Base-by-base conservation (phyloP, 116 monocot genomes). In the Papilionanthe hybrid region DNA sequence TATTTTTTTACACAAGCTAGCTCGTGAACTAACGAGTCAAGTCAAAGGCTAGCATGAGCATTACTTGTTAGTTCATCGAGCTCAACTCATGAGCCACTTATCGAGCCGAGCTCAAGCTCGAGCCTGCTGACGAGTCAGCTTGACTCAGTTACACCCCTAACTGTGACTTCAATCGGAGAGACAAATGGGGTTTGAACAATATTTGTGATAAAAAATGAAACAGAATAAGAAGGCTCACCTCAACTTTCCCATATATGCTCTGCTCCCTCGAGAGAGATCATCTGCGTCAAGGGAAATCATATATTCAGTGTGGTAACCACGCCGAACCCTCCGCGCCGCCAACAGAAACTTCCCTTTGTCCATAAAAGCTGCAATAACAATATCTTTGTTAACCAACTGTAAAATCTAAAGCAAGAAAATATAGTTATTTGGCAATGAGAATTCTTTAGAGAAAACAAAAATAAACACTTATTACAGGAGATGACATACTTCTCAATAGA, bases 311-410 rank as follows among this genome's bases (percentile, higher is more conserved):
- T 84, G 81, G 15, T 92, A 74, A 72, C 92, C 94, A 91, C 77
- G 89, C 68, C 92, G 91, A 79, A 78, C 76, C 76, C 87, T 89
- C 83, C 89, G 87, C 81, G 97, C 97, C 55, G 91, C 97, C 87
- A 97, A 48, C 45, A 96, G 87, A 86, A 96, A 93, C 79, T 96
- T 96, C 41, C 96, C 96, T 45, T 85, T 85, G 49, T 96, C 96
- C 66, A 80, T 78, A 50, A 89, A 78, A 63, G 84, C 93, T 96
- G 85, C 82, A 87, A 78, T 72, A 63, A 23, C 8, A 78, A 48
- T 55, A 73, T 55, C 1, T n/a, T 30, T 44, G n/a, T 30, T 53
- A 48, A 43, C 9, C 75, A 75, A 75, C 49, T 27, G 2, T 48
- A 42, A 42, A 19, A 73, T 8, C 44, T 43, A 44, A n/a, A 44